Evolutionary conservation across 1,284 basidiomycete genomes (phyloP).

Genomic region (Ceratobasidium sp.): DNA sequence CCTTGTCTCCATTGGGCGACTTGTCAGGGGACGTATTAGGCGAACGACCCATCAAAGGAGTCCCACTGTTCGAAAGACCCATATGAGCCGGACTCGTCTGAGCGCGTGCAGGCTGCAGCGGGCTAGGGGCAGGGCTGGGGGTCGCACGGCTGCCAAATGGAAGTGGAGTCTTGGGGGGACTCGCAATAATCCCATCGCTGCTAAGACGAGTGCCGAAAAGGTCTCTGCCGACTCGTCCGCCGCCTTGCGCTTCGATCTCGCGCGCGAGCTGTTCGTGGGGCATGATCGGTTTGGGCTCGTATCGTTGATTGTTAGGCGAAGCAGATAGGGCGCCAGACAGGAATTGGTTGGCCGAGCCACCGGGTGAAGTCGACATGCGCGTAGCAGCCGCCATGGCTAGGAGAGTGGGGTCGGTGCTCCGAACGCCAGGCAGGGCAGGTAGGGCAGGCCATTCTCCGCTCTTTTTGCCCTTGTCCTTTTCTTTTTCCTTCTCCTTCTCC

Average conservation of each 20-base stretch:
- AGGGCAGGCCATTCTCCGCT: conserved; percentile 68
- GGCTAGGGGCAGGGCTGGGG: conserved; percentile 39
- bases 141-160: conserved; percentile 40
- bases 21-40: conserved; percentile 41
- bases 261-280: conserved; percentile 43
- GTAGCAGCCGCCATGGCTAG: conserved; percentile 50
- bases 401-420: conserved; percentile 64
- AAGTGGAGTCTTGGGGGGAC: conserved; percentile 51
- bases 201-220: conserved; percentile 34
- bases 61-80: conserved; percentile 34
- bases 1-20: conserved; percentile 31
- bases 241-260: conserved; percentile 43
- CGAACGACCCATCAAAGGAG: conserved; percentile 27
- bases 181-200: conserved; percentile 11
- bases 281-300: conserved; percentile 66
- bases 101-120: conserved; percentile 43
- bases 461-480: conserved; percentile 51
- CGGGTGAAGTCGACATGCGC: conserved; percentile 57
- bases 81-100: conserved; percentile 40
- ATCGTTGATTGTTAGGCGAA: conserved; percentile 61
- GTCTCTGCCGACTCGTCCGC: conserved; percentile 27
- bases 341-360: conserved; percentile 56
- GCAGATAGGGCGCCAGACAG: conserved; percentile 51
- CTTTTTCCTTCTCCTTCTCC: conserved; percentile 67
- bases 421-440: conserved; percentile 49